phyloP scores from a whole-genome alignment of 192 early-diverging fungal genomes.

The Phlyctochytrium planicorne region DNA sequence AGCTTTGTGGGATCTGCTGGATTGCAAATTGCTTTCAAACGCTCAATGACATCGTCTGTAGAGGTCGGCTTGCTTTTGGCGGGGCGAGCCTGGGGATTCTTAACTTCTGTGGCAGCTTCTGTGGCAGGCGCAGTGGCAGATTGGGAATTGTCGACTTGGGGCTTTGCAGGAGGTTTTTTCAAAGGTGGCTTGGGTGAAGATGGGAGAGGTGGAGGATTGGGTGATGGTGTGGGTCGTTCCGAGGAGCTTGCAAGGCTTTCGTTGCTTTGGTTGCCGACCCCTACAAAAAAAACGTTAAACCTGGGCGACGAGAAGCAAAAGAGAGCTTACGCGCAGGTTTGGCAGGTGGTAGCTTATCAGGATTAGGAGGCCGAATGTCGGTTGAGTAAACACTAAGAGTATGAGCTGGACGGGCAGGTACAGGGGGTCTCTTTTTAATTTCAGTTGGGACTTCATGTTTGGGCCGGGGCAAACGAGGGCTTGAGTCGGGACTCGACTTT shows the following conservation, averaged over 20 bases:
- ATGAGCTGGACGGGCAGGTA: constrained; percentile 54
- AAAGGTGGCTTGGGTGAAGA: constrained; percentile 22
- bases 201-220: constrained; percentile 15
- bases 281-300: not conserved
- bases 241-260: constrained; percentile 2
- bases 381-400: constrained; percentile 59
- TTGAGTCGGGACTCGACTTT: not conserved
- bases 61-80: constrained; percentile 55
- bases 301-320: constrained; percentile 7
- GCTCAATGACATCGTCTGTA: constrained; percentile 79
- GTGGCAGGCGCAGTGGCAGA: not conserved
- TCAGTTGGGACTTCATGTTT: constrained; percentile 12
- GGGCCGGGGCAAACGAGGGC: constrained; percentile 21
- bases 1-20: constrained; percentile 81
- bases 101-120: constrained; percentile 21
- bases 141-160: constrained; percentile 2
- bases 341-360: constrained; percentile 8
- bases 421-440: constrained; percentile 41
- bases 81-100: constrained; percentile 52
- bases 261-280: not conserved
- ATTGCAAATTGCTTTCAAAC: constrained; percentile 78
- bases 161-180: constrained; percentile 35
- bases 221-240: not conserved
- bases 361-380: constrained; percentile 42
- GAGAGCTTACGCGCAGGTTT: constrained; percentile 33